Percentiles rank a stretch among this genome's conserved stretches.
Evolutionary conservation across 2,329 filamentous ascomycete genomes (phyloP).

Genomic region (Ploettnerulaceae sp.): DNA sequence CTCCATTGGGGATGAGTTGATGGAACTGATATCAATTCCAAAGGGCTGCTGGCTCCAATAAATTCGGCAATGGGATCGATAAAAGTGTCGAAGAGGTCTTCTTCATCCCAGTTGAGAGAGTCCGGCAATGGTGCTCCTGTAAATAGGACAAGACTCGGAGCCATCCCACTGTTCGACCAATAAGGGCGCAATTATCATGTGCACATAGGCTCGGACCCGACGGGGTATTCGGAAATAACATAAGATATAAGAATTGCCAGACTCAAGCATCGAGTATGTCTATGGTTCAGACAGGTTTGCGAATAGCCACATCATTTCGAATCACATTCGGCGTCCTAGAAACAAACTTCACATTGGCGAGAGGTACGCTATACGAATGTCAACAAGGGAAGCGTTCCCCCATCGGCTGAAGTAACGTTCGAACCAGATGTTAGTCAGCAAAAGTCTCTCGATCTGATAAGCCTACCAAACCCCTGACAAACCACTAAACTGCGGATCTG

Average conservation of each 20-base stretch:
- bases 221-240: conserved; percentile 5
- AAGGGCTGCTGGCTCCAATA: conserved; percentile 27
- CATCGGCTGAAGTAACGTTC: background rate
- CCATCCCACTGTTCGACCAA: conserved; percentile 17
- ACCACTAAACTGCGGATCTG: conserved; percentile 6
- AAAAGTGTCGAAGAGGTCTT: conserved; percentile 46
- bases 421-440: background rate
- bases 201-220: conserved; percentile 4
- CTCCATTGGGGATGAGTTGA: conserved; percentile 42
- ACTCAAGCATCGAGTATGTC: no score
- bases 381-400: no score
- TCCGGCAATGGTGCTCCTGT: conserved; percentile 56
- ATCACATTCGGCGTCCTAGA: no score
- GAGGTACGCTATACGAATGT: no score
- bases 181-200: background rate
- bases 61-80: conserved; percentile 39
- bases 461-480: background rate
- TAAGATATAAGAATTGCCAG: background rate
- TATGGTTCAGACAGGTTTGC: no score
- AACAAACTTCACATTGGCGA: no score
- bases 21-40: conserved; percentile 9
- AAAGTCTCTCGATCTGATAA: conserved; percentile 8
- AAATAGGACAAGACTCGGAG: conserved; percentile 41
- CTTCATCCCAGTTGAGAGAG: conserved; percentile 50
- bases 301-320: no score